Evolutionary conservation across 1,284 basidiomycete genomes (phyloP).

Genomic region (Boletus subluridellus): DNA sequence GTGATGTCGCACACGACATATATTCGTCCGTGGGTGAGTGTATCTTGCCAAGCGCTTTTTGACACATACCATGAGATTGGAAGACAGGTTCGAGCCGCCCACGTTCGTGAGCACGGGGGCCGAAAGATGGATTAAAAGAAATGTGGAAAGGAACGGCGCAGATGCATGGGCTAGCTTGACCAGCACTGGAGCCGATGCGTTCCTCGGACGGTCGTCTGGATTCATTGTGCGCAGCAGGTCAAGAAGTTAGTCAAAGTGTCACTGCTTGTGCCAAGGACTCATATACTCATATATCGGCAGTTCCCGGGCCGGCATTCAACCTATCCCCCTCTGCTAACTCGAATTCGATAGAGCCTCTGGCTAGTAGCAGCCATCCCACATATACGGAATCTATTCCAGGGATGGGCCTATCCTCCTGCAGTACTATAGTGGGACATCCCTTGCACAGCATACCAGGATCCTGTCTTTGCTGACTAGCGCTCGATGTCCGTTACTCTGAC

Average conservation of each 20-base stretch:
- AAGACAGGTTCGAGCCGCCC: constrained; percentile 62
- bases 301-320: neutral
- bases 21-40: neutral
- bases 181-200: constrained; percentile 25
- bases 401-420: too few species aligned
- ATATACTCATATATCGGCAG: neutral
- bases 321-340: neutral
- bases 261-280: neutral
- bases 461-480: too few species aligned
- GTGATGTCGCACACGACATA: neutral
- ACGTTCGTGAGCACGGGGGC: constrained; percentile 64
- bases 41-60: neutral
- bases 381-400: too few species aligned
- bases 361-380: too few species aligned
- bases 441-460: too few species aligned
- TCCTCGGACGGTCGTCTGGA: constrained; percentile 1
- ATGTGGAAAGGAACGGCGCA: constrained; percentile 61
- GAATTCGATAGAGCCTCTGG: too few species aligned
- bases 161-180: constrained; percentile 52
- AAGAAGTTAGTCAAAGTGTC: too few species aligned
- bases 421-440: too few species aligned
- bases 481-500: too few species aligned
- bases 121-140: constrained; percentile 63
- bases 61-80: constrained; percentile 61
- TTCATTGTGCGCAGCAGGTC: constrained; percentile 1